Base-by-base conservation (phyloP, 352 stramenopile genomes). In the Pythium diclinum region DNA sequence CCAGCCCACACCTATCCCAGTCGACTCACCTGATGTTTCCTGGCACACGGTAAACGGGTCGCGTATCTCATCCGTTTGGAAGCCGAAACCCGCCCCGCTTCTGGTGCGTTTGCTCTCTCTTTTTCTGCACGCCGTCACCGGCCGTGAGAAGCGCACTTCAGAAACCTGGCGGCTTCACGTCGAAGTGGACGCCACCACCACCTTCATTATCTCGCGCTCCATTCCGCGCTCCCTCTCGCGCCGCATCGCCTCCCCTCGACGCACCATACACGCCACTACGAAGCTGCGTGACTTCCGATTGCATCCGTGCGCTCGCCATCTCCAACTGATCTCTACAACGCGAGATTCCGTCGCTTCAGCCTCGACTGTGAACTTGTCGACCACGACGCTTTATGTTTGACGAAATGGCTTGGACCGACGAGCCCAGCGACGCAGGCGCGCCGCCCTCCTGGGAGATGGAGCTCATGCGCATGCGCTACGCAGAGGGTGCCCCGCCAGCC, bases 121-220 rank as follows among this genome's bases (percentile, higher is more conserved):
- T 70, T 70, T 70, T 70, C 59, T 70, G 64, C 64, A 70, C 64
- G 64, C 38, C 55, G 51, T 60, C 62, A 68, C 44, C 36, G 9
- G 32, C 47, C 62, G 62, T 64, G 63, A 70, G 59, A 55, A 65
- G 56, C 49, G 56, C 64, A 70, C 64, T 70, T 70, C 64, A 70
- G 64, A 70, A 70, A 66, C 44, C 33, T 40, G 52, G 52, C 52
- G 32, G 52, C 61, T 64, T 58, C 56, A 64, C 63, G 48, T 69
- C 63, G 63, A 69, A 69, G 63, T 69, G 34, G 47, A 17, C 51
- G 33, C 14, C 33, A 32, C 32, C 32, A n/a, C 13, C 25, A 40
- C 17, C 36, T 42, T 38, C 34, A 38, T 36, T 6, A 16, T 32
- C 1, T 13, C 52, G 16, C 11, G 32, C 6, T 17, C 14, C 3